Conservation (phyloP, 306 rosid species). For the Vicia villosa region DNA sequence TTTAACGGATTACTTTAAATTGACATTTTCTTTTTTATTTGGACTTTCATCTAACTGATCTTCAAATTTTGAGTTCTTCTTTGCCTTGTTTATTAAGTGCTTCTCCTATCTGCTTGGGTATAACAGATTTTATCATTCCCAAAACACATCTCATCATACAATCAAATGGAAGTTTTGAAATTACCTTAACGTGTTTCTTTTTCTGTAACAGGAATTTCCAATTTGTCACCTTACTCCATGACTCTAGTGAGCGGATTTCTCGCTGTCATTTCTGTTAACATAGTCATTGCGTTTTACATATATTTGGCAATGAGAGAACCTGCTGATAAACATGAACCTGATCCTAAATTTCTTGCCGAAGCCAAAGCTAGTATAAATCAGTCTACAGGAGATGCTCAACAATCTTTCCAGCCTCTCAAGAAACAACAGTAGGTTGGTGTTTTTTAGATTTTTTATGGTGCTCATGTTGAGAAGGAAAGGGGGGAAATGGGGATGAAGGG, state of each 20-base stretch:
- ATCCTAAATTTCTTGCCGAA: constrained; percentile 73
- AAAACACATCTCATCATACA: background rate
- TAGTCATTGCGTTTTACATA: constrained; percentile 80
- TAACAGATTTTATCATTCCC: constrained; percentile 9
- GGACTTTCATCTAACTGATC: constrained; percentile 24
- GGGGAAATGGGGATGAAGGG: constrained; percentile 39
- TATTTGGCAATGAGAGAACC: constrained; percentile 90
- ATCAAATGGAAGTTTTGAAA: constrained; percentile 19
- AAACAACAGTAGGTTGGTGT: constrained; percentile 59
- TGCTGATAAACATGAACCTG: constrained; percentile 71
- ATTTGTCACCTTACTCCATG: constrained; percentile 69
- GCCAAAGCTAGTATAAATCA: constrained; percentile 82
- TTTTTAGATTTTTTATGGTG: constrained; percentile 23
- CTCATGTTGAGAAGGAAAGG: constrained; percentile 25
- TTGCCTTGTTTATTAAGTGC: constrained; percentile 11
- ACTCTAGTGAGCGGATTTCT: constrained; percentile 86
- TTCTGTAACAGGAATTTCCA: constrained; percentile 54
- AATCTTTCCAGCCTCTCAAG: constrained; percentile 54
- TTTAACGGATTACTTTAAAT: too few species aligned
- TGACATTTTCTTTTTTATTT: too few species aligned
- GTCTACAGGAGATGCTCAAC: constrained; percentile 41
- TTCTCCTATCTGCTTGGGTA: background rate
- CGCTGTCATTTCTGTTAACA: constrained; percentile 83
- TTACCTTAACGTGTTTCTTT: constrained; percentile 14
- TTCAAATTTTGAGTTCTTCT: constrained; percentile 1